A percentile compares a stretch with the other conserved stretches of the same genome.
phyloP scores from a whole-genome alignment of 2,329 filamentous ascomycete species.

The Chrysosporium queenslandicum region DNA sequence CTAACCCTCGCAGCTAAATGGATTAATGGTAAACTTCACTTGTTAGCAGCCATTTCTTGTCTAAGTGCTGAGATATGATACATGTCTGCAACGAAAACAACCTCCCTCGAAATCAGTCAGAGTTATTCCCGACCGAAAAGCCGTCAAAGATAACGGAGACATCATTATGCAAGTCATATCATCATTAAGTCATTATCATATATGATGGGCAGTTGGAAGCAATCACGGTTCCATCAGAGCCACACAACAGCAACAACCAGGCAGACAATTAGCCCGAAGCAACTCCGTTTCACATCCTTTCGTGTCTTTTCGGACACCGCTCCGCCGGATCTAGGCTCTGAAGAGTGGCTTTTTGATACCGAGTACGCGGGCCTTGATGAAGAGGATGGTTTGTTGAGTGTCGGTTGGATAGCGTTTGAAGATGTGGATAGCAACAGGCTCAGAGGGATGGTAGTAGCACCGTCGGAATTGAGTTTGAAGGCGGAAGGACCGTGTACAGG shows the following conservation, averaged over 20 bases:
- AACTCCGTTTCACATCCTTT: conserved; percentile 5
- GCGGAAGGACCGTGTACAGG: no score
- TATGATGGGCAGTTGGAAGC: not conserved
- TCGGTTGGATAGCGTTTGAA: not conserved
- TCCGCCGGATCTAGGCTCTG: not conserved
- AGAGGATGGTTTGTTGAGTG: not conserved
- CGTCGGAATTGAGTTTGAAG: no score
- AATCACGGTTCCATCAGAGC: not conserved
- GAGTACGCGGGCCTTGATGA: not conserved
- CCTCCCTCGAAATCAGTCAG: no score
- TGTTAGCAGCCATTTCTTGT: no score
- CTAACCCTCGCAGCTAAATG: no score
- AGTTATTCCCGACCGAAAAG: no score
- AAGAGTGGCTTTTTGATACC: not conserved
- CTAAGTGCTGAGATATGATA: no score
- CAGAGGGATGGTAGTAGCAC: not conserved
- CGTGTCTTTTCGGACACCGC: conserved; percentile 3
- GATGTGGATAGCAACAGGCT: not conserved
- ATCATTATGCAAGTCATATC: conserved; percentile 1
- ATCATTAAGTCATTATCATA: not conserved
- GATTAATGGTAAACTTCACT: no score
- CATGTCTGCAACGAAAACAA: no score
- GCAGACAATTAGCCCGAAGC: conserved; percentile 8
- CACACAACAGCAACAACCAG: conserved; percentile 7
- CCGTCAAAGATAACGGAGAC: not conserved